These are phyloP conservation scores for Quillaja saponaria DNA, from an alignment of 306 rosid species.

Conservation along the genomic window DNA sequence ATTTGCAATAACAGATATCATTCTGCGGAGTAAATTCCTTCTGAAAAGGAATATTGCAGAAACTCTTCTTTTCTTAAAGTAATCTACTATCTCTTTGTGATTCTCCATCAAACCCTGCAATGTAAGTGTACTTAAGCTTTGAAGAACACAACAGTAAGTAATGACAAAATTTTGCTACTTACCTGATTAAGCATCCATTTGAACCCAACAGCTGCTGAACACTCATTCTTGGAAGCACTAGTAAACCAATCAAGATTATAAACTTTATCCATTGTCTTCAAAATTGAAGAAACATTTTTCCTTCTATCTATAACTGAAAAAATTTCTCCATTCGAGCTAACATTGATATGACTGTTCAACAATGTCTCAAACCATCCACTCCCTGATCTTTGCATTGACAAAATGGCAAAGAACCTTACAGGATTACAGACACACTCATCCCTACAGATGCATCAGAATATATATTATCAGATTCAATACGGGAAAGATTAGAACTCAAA, in stretches of 20 bases:
- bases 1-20: slow-evolving; percentile 68
- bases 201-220: slow-evolving; percentile 86
- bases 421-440: slow-evolving; percentile 81
- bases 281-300: slow-evolving; percentile 56
- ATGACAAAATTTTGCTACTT: not conserved
- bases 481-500: too few relatives aligned
- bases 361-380: slow-evolving; percentile 98
- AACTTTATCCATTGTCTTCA: slow-evolving; percentile 67
- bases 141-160: not conserved
- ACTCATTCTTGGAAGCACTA: slow-evolving; percentile 84
- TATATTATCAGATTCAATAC: not conserved
- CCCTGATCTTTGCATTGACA: slow-evolving; percentile 96
- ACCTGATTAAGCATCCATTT: slow-evolving; percentile 99
- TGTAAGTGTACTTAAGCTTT: not conserved
- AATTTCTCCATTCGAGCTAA: slow-evolving; percentile 92
- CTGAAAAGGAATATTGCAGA: slow-evolving; percentile 57
- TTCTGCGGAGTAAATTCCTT: slow-evolving; percentile 65
- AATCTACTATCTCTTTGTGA: slow-evolving; percentile 53
- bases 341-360: slow-evolving; percentile 74
- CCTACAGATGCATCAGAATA: slow-evolving; percentile 47
- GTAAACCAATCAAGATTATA: slow-evolving; percentile 78
- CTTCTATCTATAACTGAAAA: slow-evolving; percentile 73
- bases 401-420: slow-evolving; percentile 74
- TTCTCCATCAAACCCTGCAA: slow-evolving; percentile 51
- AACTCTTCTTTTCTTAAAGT: slow-evolving; percentile 51